Base-by-base conservation (phyloP, 768 basidiomycete species). In the Lepiota venenata region DNA sequence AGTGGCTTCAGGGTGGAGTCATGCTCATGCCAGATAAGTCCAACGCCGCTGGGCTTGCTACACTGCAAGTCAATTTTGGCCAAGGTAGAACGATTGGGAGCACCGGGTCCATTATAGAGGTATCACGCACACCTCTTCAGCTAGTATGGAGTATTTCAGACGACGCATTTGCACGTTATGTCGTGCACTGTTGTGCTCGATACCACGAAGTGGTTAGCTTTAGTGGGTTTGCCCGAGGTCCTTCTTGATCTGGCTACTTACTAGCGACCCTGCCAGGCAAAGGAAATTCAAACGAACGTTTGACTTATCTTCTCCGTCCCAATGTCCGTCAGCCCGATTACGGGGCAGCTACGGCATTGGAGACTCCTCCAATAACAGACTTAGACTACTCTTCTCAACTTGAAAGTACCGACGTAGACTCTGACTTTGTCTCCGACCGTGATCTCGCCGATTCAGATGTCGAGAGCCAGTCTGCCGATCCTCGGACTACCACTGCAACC, bases 301-400 rank as follows among this genome's bases (percentile, higher is more conserved):
- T 91, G 32, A 92, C 91, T 3, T 85, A 91, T 66, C 81, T 93
- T 47, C 77, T 93, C 20, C 83, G 91, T 35, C 91, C 91, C 3
- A 88, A 91, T 58, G 77, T 83, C 49, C 77, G 79, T 18, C 81
- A 81, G 14, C 85, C 85, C 0, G 82, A 83, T 62, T 76, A 73
- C 27, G 63, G 63, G 32, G 73, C 75, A 1, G 61, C 67, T 15
- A 63, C 68, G 4, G 62, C 66, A 5, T 67, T 91, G 38, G 83
- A 85, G 56, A 91, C 90, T 1, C 90, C 91, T 6, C 87, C 90
- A 3, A 68, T 75, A 8, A 91, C 88, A 1, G 91, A 91, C 61
- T 63, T 82, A 35, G 81, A 84, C 55, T 74, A 74, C 46, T 77
- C 78, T 27, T 82, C 82, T 18, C 76, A 75, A 56, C 72, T 72